Base-by-base conservation (phyloP, 768 basidiomycete species). In the Lentinula detonsa region DNA sequence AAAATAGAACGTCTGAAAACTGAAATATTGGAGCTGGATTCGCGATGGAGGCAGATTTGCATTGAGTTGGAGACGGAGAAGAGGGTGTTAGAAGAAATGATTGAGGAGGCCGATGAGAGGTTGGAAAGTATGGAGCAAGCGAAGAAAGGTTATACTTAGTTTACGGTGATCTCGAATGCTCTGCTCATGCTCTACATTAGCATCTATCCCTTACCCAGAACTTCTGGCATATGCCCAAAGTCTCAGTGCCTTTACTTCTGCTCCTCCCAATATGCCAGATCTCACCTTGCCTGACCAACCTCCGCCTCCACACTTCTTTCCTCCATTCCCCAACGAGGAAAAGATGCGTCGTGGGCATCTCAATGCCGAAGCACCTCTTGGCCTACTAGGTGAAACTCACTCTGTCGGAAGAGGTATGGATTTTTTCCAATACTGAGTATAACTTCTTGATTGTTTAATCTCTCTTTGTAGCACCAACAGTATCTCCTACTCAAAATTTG, bases 251-350 rank as follows among this genome's bases (percentile, higher is more conserved):
- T 94, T 93, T 73, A 92, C 92, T 5, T 92, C 92, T 37, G 92
- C 91, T 9, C 92, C 92, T 7, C 92, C 92, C 9, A 91, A 91
- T 68, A 88, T 92, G 85, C 90, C 90, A 21, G 90, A 91, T 66
- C 80, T 85, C 51, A 77, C 78, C 28, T 73, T 84, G 5, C 85
- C 88, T 0, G 88, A 87, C 8, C 90, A 88, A 65, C 85, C 85
- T 10, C 88, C 88, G 0, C 86, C 87, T 16, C 89, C 88, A 16
- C 69, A 91, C 45, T 93, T 94, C 79, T 92, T 93, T 75, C 91
- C 91, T 40, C 93, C 93, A 10, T 94, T 93, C 71, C 92, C 92
- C 0, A 93, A 92, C 68, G 91, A 93, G 74, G 92, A 93, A 71
- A 93, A 91, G 73, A 92, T 94, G 90, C 85, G 91, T 56, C 81